Conservation (phyloP, 176 grass and related monocot genomes). For the Hordeum marinum region DNA sequence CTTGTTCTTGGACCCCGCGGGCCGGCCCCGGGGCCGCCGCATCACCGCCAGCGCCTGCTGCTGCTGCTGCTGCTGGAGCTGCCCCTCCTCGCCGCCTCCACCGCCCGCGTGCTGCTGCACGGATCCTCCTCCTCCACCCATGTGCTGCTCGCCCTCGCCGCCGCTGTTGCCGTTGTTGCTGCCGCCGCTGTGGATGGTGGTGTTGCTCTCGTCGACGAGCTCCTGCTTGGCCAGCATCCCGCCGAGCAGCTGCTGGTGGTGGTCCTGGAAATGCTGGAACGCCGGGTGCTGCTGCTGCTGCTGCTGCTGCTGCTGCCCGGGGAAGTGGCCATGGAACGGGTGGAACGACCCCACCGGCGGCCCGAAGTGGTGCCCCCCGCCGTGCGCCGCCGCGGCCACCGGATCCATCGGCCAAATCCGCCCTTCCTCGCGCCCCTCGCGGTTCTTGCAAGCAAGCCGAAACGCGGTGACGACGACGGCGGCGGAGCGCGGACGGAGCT, state of each 20-base stretch:
- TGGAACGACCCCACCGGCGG: constrained; percentile 42
- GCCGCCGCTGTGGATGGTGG: constrained; percentile 35
- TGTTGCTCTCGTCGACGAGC: constrained; percentile 48
- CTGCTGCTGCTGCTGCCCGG: constrained; percentile 38
- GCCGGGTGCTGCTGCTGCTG: constrained; percentile 38
- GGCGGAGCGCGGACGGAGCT: neutral
- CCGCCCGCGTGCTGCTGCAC: neutral
- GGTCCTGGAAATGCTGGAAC: constrained; percentile 52
- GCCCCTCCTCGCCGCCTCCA: neutral
- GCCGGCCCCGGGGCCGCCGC: constrained; percentile 70
- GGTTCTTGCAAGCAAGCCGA: neutral
- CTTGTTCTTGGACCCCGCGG: constrained; percentile 95
- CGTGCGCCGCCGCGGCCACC: constrained; percentile 46
- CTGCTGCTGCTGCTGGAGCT: neutral
- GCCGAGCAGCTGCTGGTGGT: constrained; percentile 17
- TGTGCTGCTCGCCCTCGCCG: constrained; percentile 10
- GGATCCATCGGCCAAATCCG: constrained; percentile 56
- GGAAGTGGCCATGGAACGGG: constrained; percentile 49
- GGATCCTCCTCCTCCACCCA: neutral
- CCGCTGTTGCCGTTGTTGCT: constrained; percentile 52
- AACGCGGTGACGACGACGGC: neutral
- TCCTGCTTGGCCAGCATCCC: constrained; percentile 45
- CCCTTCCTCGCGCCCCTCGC: neutral
- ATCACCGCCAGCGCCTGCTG: constrained; percentile 14
- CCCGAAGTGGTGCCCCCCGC: constrained; percentile 48